A percentile compares a stretch with the other conserved stretches of the same genome.
Evolutionary conservation across 257 asterid species (phyloP).

Genomic region (Solanum piurae): DNA sequence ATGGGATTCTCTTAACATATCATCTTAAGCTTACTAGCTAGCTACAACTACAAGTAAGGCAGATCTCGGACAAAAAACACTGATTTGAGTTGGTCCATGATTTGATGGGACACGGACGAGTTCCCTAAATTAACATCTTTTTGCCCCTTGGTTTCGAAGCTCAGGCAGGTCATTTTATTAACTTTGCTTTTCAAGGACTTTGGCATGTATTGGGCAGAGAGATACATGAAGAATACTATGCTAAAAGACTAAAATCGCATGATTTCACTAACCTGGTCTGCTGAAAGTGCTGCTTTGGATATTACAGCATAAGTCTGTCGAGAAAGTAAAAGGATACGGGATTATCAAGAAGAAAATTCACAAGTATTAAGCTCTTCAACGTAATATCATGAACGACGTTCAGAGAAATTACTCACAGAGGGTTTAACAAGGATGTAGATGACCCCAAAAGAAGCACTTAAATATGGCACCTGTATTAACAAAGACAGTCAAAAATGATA

Average conservation of each 20-base stretch:
- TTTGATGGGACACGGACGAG: background rate
- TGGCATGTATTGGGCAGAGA: background rate
- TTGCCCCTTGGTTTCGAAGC: background rate
- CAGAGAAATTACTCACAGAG: conserved; percentile 44
- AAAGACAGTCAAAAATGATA: background rate
- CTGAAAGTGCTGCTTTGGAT: conserved; percentile 58
- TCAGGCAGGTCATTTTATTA: background rate
- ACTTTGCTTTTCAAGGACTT: background rate
- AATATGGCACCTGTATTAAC: conserved; percentile 63
- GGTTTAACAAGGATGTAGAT: conserved; percentile 84
- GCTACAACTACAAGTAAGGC: background rate
- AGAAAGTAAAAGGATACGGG: background rate
- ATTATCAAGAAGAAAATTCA: background rate
- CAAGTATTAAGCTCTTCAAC: background rate
- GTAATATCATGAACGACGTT: background rate
- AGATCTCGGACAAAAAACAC: background rate
- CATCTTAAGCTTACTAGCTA: background rate
- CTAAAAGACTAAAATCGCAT: background rate
- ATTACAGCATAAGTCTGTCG: conserved; percentile 79
- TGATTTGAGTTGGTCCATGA: background rate
- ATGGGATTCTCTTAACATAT: background rate
- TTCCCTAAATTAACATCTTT: background rate
- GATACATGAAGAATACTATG: background rate
- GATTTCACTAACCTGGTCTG: conserved; percentile 57
- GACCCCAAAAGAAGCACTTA: conserved; percentile 83